Base-by-base conservation (phyloP, 495 filamentous ascomycete genomes). In the Xylaria venustula region DNA sequence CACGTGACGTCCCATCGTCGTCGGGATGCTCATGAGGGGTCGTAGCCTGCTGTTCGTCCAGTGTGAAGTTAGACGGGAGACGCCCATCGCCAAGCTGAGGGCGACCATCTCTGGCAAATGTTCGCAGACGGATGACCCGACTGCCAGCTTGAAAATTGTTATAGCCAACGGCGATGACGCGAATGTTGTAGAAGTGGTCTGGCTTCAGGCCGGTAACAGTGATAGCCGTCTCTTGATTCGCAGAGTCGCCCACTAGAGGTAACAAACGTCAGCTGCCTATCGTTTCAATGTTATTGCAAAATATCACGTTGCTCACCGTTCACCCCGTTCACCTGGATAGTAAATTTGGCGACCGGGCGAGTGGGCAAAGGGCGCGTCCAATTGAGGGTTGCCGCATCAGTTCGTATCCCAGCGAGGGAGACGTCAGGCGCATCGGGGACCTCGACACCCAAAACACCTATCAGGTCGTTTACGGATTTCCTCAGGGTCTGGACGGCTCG, bases 71-170 rank as follows among this genome's bases (percentile, higher is more conserved):
- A 66, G 74, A 81, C 53, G 75, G 82, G 25, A 77, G 76, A 61
- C 74, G 81, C 63, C 67, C 79, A 62, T 71, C 85, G 69, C 73
- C 84, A 64, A 79, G 79, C 63, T 80, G 85, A 76, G 75, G 84
- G 63, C 75, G 78, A 54, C 77, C 82, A 70, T 84, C 80, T 28
- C 73, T 71, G 52, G 64, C 74, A 54, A 78, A 81, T 23, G 90
- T 96, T 63, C 88, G 81, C 51, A 98, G 79, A 49, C 93, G 87
- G 63, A 98, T 88, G 22, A 94, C 84, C 15, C 84, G 84, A 70
- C 94, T 96, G 7, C 90, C 88, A 1, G 92, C 91, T 67, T 95
- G 91, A 62, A 98, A 96, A 72, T 94, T 93, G 57, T 91, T 88
- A 7, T 88, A 84, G 50, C 92, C 95, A 26, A 94, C 86, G 9